Evolutionary conservation across 106 monocot species (phyloP), one percentile per base, ranked within the genome.

Genomic region (Dioscorea dumetorum): DNA sequence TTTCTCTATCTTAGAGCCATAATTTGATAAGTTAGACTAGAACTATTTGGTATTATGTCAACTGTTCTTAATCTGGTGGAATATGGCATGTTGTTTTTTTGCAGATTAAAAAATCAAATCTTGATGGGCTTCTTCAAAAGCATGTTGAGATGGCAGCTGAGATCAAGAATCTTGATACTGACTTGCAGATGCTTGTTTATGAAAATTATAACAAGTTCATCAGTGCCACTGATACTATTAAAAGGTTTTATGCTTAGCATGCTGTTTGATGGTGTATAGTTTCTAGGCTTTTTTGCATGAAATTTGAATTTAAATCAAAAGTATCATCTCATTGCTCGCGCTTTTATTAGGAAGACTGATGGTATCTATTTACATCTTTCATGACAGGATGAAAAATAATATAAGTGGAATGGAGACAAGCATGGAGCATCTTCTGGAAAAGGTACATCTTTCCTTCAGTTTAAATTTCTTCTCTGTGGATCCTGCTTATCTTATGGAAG

Each of bases 171-270:
- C 83, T 97, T 52, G 95, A 97, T 79, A 97, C 95, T 23, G 95
- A 97, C 63, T 78, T 97, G 49, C 95, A 97, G 62, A 97, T 97
- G 95, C 66, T 97, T 60, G 95, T 97, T 50, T 97, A 97, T 84
- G 95, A 97, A 72, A 97, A 97, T 60, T 97, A 97, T 75, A 97
- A 97, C 64, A 97, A 97, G 80, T 97, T 95, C 71, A 97, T 97
- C 68, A 88, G 86, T 80, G 95, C 92, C 16, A 97, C 95, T 18
- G 95, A 97, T 68, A 97, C 95, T 19, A 97, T 97, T 63, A 97
- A 91, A 76, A 93, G 93, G 93, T 89, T 54, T 41, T 41, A 41
- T 41, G 10, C 0, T 41, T 10, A 5, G 41, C 41, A 41, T 41
- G 41, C 41, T 41, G 9, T 41, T 41, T 41, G 41, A 10, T 5